phyloP scores from a whole-genome alignment of 352 stramenopile species.

The Thalassiosira mediterranea region DNA sequence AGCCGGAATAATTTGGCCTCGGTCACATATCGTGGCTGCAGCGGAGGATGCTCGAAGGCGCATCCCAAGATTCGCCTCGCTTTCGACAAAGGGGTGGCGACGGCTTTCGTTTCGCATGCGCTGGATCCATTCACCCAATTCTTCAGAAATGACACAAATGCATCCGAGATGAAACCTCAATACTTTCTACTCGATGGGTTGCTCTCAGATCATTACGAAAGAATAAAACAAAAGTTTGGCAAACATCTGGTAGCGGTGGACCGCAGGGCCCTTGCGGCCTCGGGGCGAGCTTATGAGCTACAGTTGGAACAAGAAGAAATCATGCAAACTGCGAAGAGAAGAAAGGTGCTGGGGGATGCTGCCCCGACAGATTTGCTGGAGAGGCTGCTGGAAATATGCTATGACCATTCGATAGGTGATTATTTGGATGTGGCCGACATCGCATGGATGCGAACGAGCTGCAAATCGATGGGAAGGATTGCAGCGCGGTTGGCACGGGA shows the following conservation, averaged over 20 bases:
- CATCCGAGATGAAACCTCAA: not conserved
- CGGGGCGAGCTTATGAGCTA: not conserved
- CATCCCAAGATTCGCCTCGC: not conserved
- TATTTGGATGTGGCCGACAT: not conserved
- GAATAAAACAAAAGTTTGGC: not conserved
- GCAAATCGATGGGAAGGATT: not conserved
- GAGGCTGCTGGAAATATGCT: not conserved
- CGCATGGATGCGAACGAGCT: not conserved
- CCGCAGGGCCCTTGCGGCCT: not conserved
- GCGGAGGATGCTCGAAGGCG: not conserved
- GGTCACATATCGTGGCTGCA: not conserved
- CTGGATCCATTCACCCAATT: not conserved
- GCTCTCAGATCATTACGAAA: not conserved
- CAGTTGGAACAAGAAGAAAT: not conserved
- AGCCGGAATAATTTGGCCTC: not conserved
- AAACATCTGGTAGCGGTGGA: not conserved
- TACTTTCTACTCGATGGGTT: not conserved
- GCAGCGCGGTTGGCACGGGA: not conserved
- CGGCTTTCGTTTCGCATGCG: not conserved
- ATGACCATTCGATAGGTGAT: not conserved
- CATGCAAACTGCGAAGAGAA: not conserved
- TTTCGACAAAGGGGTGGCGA: not conserved
- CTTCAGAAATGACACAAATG: not conserved
- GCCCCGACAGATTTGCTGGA: not conserved
- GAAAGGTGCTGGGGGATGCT: not conserved